phyloP scores from a whole-genome alignment of 352 stramenopile species.

The Globisporangium spiculum region DNA sequence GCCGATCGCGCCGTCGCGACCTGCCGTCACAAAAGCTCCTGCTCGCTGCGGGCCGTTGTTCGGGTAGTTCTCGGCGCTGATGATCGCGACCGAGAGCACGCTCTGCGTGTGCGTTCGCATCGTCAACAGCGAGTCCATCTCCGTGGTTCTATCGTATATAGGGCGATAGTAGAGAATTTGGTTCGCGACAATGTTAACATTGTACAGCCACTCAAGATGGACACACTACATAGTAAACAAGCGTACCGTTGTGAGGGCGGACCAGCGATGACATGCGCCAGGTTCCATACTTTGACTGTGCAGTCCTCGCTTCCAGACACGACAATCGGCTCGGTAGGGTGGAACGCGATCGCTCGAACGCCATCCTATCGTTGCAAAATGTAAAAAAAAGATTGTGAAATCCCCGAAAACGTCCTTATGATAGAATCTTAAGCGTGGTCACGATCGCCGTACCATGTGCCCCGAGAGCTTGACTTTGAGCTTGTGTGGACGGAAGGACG shows the following conservation, averaged over 20 bases:
- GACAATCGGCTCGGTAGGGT: conserved; percentile 77
- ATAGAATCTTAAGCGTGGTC: not conserved
- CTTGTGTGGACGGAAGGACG: conserved; percentile 71
- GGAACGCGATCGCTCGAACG: conserved; percentile 71
- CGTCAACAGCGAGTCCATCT: conserved; percentile 78
- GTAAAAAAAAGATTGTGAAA: conserved; percentile 1
- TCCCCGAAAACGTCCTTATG: not conserved
- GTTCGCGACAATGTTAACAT: not conserved
- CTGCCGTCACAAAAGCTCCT: conserved; percentile 67
- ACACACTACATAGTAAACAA: not conserved
- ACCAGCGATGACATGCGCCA: conserved; percentile 54
- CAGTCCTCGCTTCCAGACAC: conserved; percentile 86
- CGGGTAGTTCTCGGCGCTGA: conserved; percentile 74
- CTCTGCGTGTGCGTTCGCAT: conserved; percentile 71
- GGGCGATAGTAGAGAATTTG: conserved; percentile 5
- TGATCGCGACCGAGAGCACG: conserved; percentile 67
- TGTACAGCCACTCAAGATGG: not conserved
- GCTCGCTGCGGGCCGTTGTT: conserved; percentile 42
- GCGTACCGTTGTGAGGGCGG: conserved; percentile 58
- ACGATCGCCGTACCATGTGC: conserved; percentile 58
- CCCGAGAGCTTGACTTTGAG: conserved; percentile 84
- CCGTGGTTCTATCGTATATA: conserved; percentile 36
- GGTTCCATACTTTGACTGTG: conserved; percentile 83
- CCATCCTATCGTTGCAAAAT: conserved; percentile 48
- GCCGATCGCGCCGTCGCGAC: conserved; percentile 72